Conservation (phyloP, 2,329 filamentous ascomycete species). For the Xylariaceae sp. region DNA sequence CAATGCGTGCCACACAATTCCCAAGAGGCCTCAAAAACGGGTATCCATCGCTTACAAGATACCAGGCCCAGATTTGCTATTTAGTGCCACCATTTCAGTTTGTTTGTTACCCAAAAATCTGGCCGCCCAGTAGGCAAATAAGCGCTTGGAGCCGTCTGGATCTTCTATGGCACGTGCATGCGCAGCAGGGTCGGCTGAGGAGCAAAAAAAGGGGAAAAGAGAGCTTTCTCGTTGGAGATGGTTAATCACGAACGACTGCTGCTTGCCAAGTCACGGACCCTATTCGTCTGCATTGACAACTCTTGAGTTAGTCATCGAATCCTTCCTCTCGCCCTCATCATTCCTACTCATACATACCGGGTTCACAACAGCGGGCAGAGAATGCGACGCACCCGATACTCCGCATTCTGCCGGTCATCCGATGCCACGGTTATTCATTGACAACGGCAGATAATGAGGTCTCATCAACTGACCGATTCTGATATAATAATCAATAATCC, state of each 20-base stretch:
- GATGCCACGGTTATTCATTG: constrained; percentile 6
- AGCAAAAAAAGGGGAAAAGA: not conserved
- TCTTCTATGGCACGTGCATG: not conserved
- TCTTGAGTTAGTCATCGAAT: not conserved
- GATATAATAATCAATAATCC: not conserved
- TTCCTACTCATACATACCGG: not conserved
- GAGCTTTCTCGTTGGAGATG: not conserved
- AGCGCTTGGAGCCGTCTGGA: constrained; percentile 6
- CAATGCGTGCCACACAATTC: constrained; percentile 4
- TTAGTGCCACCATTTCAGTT: constrained; percentile 12
- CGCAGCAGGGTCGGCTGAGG: constrained; percentile 6
- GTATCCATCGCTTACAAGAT: constrained; percentile 13
- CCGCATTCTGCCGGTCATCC: constrained; percentile 17
- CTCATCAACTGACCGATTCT: not conserved
- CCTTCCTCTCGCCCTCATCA: constrained; percentile 4
- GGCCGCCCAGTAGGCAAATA: constrained; percentile 12
- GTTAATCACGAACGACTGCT: not conserved
- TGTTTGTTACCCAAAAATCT: constrained; percentile 15
- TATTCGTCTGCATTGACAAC: constrained; percentile 1
- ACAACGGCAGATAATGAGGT: not conserved
- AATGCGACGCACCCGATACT: constrained; percentile 14
- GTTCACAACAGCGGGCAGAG: constrained; percentile 8
- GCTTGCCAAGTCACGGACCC: not conserved
- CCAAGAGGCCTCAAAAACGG: not conserved
- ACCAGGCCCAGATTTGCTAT: constrained; percentile 1